Base-by-base conservation (phyloP, 2,329 filamentous ascomycete species). In the Xylaria sp. region DNA sequence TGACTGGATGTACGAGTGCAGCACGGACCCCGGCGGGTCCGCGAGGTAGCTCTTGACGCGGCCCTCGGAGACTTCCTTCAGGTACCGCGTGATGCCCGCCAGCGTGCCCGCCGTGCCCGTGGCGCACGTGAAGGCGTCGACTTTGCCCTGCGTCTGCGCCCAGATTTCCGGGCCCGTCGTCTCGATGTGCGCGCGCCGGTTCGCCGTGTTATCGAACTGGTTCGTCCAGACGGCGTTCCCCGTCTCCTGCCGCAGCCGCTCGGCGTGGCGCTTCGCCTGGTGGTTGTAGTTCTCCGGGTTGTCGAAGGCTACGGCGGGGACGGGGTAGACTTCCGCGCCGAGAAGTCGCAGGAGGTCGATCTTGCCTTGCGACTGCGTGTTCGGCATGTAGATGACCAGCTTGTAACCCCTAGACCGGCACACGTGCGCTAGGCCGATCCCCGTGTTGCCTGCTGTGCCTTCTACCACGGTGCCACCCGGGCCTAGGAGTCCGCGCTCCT, bases 361-460 rank as follows among this genome's bases (percentile, higher is more conserved):
- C 86, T 99, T 99, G 80, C 94, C 96, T 83, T 97, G 95, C 23
- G 94, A 97, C 84, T 98, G 96, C 58, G 95, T 98, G 86, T 99
- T 92, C 76, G 96, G 96, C 96, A 99, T 98, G 89, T 98, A 99
- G 80, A 99, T 99, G 79, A 98, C 94, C 60, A 97, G 90, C 80
- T 92, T 92, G 87, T 99, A 98, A 50, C 95, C 96, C 76, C 91
- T 92, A 46, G 91, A 93, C 69, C 95, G 90, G 84, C 96, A 98
- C 66, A 99, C 96, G 83, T 98, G 96, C 23, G 96, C 96, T 52
- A 99, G 91, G 1, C 96, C 96, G 81, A 99, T 99, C 73, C 96
- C 96, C 37, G 96, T 99, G 86, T 98, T 99, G 63, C 96, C 96
- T 0, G 96, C 96, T 5, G 96, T 99, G 71, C 96, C 96, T 83